Conservation (phyloP, 805 yeast species). For the Debaryomyces hansenii region DNA sequence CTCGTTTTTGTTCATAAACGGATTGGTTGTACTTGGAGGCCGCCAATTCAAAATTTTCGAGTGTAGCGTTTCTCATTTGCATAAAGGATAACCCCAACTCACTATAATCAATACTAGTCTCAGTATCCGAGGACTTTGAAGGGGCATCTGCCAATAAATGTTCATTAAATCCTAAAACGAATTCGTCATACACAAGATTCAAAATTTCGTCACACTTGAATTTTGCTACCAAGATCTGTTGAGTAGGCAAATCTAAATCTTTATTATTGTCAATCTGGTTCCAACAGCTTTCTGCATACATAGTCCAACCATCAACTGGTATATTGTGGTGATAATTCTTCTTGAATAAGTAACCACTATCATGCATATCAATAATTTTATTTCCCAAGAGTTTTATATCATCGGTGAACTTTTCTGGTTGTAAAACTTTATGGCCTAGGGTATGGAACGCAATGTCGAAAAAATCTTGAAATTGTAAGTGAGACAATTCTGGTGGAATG, state of each 20-base stretch:
- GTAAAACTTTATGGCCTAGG: constrained; percentile 81
- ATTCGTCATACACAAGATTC: constrained; percentile 31
- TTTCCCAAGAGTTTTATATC: constrained; percentile 68
- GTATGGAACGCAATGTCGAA: constrained; percentile 84
- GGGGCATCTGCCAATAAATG: constrained; percentile 10
- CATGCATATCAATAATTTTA: constrained; percentile 43
- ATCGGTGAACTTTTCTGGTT: constrained; percentile 63
- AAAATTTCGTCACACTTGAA: constrained; percentile 92
- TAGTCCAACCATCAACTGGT: constrained; percentile 95
- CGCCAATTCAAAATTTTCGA: constrained; percentile 58
- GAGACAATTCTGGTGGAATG: constrained; percentile 66
- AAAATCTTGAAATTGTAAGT: constrained; percentile 64
- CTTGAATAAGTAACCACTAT: constrained; percentile 51
- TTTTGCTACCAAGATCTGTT: constrained; percentile 90
- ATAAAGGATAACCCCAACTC: constrained; percentile 45
- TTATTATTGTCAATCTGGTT: constrained; percentile 88
- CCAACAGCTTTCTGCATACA: constrained; percentile 92
- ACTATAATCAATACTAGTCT: constrained; percentile 39
- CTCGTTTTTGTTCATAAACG: constrained; percentile 67
- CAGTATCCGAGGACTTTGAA: background rate
- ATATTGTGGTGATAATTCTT: constrained; percentile 76
- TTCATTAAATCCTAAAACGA: constrained; percentile 18
- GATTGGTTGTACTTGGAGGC: constrained; percentile 74
- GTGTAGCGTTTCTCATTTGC: constrained; percentile 44
- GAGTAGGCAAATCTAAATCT: constrained; percentile 95